Percentiles rank a stretch among this genome's conserved stretches.
Evolutionary conservation across 2,329 filamentous ascomycete species (phyloP).

Genomic region (Exophiala lecanii-corni): DNA sequence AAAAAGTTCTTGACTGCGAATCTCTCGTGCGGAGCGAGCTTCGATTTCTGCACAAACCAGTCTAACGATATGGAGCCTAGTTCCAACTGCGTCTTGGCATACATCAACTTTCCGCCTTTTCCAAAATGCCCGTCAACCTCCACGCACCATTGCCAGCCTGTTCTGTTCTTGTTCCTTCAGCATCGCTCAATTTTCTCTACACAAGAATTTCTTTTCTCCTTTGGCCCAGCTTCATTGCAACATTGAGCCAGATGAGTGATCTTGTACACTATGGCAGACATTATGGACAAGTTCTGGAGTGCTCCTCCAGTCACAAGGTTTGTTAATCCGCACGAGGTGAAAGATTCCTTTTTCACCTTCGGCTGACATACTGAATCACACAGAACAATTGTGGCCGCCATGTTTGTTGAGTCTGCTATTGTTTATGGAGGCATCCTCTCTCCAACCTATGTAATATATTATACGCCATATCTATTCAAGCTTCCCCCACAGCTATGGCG

Average conservation of each 20-base stretch:
- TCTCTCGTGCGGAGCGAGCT: not conserved
- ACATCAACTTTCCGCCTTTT: too few relatives aligned
- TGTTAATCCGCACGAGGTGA: too few relatives aligned
- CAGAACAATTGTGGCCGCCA: conserved; percentile 64
- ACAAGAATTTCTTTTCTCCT: too few relatives aligned
- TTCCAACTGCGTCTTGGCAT: too few relatives aligned
- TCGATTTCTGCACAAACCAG: not conserved
- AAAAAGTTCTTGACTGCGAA: not conserved
- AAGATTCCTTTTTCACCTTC: too few relatives aligned
- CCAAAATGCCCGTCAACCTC: too few relatives aligned
- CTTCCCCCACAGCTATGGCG: conserved; percentile 59
- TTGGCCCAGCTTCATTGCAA: too few relatives aligned
- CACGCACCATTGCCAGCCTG: not conserved
- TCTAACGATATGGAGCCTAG: too few relatives aligned
- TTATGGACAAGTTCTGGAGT: conserved; percentile 60
- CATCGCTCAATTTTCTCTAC: not conserved
- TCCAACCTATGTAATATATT: conserved; percentile 44
- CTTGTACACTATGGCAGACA: conserved; percentile 7
- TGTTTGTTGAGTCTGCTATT: conserved; percentile 59
- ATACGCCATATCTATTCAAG: conserved; percentile 52
- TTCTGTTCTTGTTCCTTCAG: not conserved
- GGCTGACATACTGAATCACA: too few relatives aligned
- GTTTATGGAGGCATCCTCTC: conserved; percentile 56
- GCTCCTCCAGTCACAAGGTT: conserved; percentile 65
- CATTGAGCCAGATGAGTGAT: too few relatives aligned